These are phyloP conservation scores for Salinomyces thailandicus DNA, from an alignment of 2,329 filamentous ascomycete species.

Conservation along the genomic window DNA sequence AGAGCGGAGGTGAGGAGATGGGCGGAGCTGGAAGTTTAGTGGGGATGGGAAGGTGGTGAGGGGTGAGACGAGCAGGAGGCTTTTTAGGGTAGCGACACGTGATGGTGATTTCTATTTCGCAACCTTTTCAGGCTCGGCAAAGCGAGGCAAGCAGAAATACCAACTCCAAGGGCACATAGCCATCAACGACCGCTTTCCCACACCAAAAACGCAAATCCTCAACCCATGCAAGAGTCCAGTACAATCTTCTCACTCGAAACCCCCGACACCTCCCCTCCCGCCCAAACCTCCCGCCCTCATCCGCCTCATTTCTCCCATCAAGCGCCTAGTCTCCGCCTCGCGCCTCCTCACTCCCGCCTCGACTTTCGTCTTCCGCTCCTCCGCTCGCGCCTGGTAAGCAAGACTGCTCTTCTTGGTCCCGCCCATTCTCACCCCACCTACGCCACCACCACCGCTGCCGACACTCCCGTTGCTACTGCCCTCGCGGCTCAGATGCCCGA, in stretches of 20 bases:
- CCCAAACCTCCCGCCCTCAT: constrained; percentile 29
- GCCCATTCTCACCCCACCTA: constrained; percentile 32
- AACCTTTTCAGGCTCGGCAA: too few species aligned
- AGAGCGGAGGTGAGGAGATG: constrained; percentile 1
- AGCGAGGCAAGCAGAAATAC: too few species aligned
- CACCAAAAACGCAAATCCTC: too few species aligned
- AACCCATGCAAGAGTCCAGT: too few species aligned
- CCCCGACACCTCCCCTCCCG: constrained; percentile 21
- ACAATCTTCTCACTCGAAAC: neutral
- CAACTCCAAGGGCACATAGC: too few species aligned
- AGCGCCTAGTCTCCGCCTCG: constrained; percentile 37
- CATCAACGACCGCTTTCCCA: too few species aligned
- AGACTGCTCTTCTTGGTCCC: constrained; percentile 50
- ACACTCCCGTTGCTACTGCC: constrained; percentile 1
- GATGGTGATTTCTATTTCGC: too few species aligned
- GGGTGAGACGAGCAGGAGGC: too few species aligned
- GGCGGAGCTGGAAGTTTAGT: neutral
- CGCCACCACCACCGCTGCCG: constrained; percentile 20
- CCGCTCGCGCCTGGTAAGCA: constrained; percentile 49
- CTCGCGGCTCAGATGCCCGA: constrained; percentile 15
- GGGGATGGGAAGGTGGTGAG: too few species aligned
- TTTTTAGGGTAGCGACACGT: too few species aligned
- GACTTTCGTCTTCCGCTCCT: constrained; percentile 41
- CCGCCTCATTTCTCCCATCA: constrained; percentile 32
- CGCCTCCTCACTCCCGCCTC: constrained; percentile 44